Evolutionary conservation across 2,329 filamentous ascomycete species (phyloP).

Genomic region (Zymoseptoria tritici): DNA sequence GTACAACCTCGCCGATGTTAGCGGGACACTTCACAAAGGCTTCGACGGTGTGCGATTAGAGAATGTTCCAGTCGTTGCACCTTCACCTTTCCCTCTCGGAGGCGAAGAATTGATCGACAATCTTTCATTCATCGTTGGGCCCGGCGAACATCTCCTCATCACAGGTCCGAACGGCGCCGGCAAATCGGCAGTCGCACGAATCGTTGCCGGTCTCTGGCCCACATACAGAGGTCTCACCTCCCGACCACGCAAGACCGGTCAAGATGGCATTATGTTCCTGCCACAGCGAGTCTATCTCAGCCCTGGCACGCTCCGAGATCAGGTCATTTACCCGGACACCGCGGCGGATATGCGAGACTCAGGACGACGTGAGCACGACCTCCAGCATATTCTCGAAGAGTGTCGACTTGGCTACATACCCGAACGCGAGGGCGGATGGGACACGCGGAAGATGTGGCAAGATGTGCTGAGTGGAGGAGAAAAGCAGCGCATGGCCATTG

Average conservation of each 20-base stretch:
- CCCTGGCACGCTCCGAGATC: conserved; percentile 86
- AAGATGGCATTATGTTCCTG: conserved; percentile 95
- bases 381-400: conserved; percentile 71
- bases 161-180: conserved; percentile 92
- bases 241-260: conserved; percentile 61
- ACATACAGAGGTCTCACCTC: conserved; percentile 90
- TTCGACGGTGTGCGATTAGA: conserved; percentile 93
- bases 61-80: conserved; percentile 86
- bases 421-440: conserved; percentile 89
- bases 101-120: conserved; percentile 88
- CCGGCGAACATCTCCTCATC: conserved; percentile 87
- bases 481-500: conserved; percentile 92
- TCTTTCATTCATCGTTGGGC: conserved; percentile 79
- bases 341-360: conserved; percentile 87
- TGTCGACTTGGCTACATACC: conserved; percentile 83
- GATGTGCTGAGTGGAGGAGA: conserved; percentile 95
- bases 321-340: conserved; percentile 95
- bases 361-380: conserved; percentile 67
- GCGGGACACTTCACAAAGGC: conserved; percentile 88
- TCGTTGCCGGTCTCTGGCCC: conserved; percentile 90
- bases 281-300: conserved; percentile 89
- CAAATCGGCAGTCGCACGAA: conserved; percentile 79
- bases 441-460: conserved; percentile 96
- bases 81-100: conserved; percentile 76
- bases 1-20: conserved; percentile 82